These are phyloP conservation scores for Vararia minispora DNA, from an alignment of 768 basidiomycete species.

Conservation along the genomic window DNA sequence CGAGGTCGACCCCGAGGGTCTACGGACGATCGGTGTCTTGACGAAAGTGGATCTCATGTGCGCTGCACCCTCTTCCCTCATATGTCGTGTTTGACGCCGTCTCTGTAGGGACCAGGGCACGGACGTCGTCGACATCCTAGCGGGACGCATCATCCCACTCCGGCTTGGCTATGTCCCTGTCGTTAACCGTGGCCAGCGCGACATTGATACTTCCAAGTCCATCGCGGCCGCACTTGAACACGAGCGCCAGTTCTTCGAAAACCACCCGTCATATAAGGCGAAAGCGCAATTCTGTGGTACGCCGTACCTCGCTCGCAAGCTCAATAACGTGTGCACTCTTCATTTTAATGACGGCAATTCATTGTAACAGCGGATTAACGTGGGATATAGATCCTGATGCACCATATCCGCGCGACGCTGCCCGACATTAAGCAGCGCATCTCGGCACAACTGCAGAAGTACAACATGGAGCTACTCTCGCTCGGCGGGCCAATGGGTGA, in stretches of 20 bases:
- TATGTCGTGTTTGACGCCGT: slow-evolving; percentile 4
- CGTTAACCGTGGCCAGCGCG: slow-evolving; percentile 95
- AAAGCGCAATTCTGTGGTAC: slow-evolving; percentile 97
- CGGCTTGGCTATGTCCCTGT: slow-evolving; percentile 97
- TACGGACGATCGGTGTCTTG: slow-evolving; percentile 93
- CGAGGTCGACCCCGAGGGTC: slow-evolving; percentile 95
- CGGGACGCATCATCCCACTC: slow-evolving; percentile 92
- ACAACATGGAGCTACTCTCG: slow-evolving; percentile 65
- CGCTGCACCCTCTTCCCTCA: slow-evolving; percentile 20
- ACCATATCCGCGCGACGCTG: slow-evolving; percentile 94
- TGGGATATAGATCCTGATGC: slow-evolving; percentile 99
- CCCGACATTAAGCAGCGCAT: slow-evolving; percentile 98
- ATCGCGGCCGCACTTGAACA: slow-evolving; percentile 79
- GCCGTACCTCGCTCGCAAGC: slow-evolving; percentile 88
- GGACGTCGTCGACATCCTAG: slow-evolving; percentile 97
- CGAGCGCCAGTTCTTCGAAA: slow-evolving; percentile 92
- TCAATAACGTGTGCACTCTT: slow-evolving; percentile 65
- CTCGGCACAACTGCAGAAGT: slow-evolving; percentile 82
- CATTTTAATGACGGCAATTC: neutral
- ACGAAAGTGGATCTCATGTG: slow-evolving; percentile 98
- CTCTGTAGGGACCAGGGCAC: slow-evolving; percentile 85
- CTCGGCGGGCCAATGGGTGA: slow-evolving; percentile 88
- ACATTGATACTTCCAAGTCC: slow-evolving; percentile 84
- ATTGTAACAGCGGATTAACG: no score
- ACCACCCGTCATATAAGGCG: slow-evolving; percentile 83